Base-by-base conservation (phyloP, 2,329 filamentous ascomycete species). In the Sporothrix brasiliensis region DNA sequence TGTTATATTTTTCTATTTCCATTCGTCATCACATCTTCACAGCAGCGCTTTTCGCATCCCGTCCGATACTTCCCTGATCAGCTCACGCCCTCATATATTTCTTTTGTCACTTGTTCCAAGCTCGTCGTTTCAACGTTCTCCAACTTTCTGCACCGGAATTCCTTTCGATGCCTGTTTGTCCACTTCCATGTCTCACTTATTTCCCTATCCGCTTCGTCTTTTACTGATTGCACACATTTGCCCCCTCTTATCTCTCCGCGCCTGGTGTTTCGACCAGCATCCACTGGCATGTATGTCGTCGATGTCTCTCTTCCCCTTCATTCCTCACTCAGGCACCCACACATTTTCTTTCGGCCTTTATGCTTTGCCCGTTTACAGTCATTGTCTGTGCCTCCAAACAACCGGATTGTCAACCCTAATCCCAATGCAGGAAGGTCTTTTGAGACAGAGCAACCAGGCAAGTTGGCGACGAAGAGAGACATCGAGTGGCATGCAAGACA, bases 221-320 rank as follows among this genome's bases (percentile, higher is more conserved):
- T 63, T 44, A 24, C 39, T 63, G 58, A 44, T 63, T 60, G 56
- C 58, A 44, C 58, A 44, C 60, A 21, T 30, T 49, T 49, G 19
- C 2, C 7, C 50, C 7, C n/a, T 27, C 50, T 27, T 13, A 9
- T 21, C 50, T 11, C 52, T 21, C 52, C 9, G 10, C 21, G 49
- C 5, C 49, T n/a, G 16, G 16, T 10, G 16, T 9, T 19, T 50
- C 44, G 14, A 1, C 21, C 30, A 24, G 24, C 14, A 16, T 47
- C 21, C 49, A 44, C 65, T 44, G 65, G 65, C 24, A 67, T 54
- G 65, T 9, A 7, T 34, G 34, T 34, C 34, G 7, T n/a, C 10
- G n/a, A 19, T 67, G 50, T 54, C 65, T 54, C 65, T 11, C 54
- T n/a, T 54, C 14, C 61, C 60, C 19, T 54, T n/a, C 65, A 44